Conservation (phyloP, 257 asterid species). For the Knoxia roxburghii region DNA sequence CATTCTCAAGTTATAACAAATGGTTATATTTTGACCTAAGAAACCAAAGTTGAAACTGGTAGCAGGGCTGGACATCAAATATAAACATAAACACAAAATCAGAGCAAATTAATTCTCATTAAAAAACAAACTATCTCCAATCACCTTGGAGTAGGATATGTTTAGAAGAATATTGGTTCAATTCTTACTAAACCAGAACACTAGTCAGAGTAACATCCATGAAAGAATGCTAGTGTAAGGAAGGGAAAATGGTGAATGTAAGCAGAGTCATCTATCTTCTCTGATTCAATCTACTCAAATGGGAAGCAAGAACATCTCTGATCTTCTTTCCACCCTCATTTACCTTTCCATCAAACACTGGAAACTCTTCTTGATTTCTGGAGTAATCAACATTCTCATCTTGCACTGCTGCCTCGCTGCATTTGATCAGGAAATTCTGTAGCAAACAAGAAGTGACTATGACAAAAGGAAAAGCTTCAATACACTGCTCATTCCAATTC, state of each 20-base stretch:
- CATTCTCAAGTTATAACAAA: too few relatives aligned
- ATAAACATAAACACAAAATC: too few relatives aligned
- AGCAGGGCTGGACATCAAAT: too few relatives aligned
- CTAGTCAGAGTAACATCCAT: too few relatives aligned
- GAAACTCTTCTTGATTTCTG: conserved; percentile 32
- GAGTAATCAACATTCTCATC: conserved; percentile 40
- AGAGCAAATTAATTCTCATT: too few relatives aligned
- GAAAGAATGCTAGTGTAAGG: not conserved
- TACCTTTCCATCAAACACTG: conserved; percentile 46
- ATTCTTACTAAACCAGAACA: too few relatives aligned
- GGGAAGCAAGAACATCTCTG: conserved; percentile 72
- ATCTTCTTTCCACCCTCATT: conserved; percentile 54
- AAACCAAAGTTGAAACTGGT: too few relatives aligned
- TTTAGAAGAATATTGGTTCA: too few relatives aligned
- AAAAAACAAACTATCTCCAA: too few relatives aligned
- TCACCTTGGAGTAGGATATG: too few relatives aligned
- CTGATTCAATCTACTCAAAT: conserved; percentile 58
- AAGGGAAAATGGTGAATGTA: not conserved
- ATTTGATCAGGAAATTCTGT: conserved; percentile 90
- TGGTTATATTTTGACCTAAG: too few relatives aligned
- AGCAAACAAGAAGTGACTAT: conserved; percentile 73
- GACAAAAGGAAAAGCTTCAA: conserved; percentile 79
- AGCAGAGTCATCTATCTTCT: conserved; percentile 26
- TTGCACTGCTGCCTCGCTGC: conserved; percentile 50
- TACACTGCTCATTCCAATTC: conserved; percentile 61